Base-by-base conservation (phyloP, 2,329 filamentous ascomycete genomes). In the Penicillium psychrosexuale region DNA sequence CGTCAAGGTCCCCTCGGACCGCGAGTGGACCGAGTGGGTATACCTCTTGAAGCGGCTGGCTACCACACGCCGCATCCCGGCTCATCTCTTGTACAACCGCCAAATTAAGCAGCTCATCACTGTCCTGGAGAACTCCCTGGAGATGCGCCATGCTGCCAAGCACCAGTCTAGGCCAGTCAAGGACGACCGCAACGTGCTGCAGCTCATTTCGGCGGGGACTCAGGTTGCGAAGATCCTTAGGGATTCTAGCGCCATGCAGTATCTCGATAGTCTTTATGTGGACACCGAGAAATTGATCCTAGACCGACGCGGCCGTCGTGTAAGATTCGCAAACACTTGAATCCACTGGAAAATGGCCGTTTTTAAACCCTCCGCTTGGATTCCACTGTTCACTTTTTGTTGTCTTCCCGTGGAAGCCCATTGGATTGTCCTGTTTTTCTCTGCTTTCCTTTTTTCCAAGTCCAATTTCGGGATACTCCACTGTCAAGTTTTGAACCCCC, bases 51-150 rank as follows among this genome's bases (percentile, higher is more conserved):
- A 94, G 76, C 83, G 90, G 47, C 82, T 95, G 55, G 90, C 90
- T 31, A 95, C 90, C 33, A 94, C 93, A 77, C 83, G 90, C 62
- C 85, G 90, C 59, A 93, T 95, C 63, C 90, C 90, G 6, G 89
- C 90, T 44, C 82, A 90, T 53, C 88, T 94, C 19, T 78, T 95
- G 40, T 94, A 93, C 78, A 90, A 94, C 71, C 89, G 89, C 56
- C 90, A 95, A 75, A 95, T 95, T 75, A 94, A 93, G 76, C 90
- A 94, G 73, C 86, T 95, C 73, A 88, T 94, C 61, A 94, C 90
- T 39, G 89, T 94, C 30, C 77, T 95, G 65, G 90, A 95, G 70
- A 95, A 94, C 74, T 92, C 89, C 45, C 78, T 95, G 67, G 90
- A 93, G 77, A 92, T 92, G 89, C 82, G 90, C 60, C 89, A 93